Conservation (phyloP, 106 monocot genomes). For the Posidonia australis region DNA sequence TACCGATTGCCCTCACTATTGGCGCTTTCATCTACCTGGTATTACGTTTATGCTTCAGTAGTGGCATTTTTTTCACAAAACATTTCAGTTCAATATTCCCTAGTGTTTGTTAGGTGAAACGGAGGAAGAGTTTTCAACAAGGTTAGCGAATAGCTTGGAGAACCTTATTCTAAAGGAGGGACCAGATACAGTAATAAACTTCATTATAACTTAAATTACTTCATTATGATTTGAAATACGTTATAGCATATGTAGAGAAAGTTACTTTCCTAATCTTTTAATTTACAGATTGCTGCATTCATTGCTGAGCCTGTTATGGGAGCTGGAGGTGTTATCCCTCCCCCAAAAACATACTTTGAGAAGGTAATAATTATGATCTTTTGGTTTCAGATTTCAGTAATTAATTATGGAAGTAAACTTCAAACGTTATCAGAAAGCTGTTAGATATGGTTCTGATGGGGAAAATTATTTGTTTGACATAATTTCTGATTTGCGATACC, state of each 20-base stretch:
- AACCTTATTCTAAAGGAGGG: conserved; percentile 94
- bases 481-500: no score
- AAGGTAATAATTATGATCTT: conserved; percentile 32
- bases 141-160: conserved; percentile 89
- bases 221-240: neutral
- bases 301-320: conserved; percentile 99
- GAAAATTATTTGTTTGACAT: no score
- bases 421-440: no score
- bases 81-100: neutral
- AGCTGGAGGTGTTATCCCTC: conserved; percentile 96
- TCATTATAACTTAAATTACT: neutral
- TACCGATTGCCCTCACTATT: conserved; percentile 98
- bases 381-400: no score
- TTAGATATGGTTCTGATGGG: no score
- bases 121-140: conserved; percentile 94
- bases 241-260: neutral
- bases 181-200: conserved; percentile 65
- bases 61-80: no score
- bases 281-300: conserved; percentile 90
- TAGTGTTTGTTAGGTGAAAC: conserved; percentile 54
- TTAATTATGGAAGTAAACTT: no score
- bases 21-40: conserved; percentile 95
- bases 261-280: neutral
- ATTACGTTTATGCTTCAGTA: neutral
- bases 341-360: conserved; percentile 93